Evolutionary conservation across 2,329 filamentous ascomycete genomes (phyloP), one percentile per base, ranked within the genome.

Genomic region (Claviceps humidiphila): DNA sequence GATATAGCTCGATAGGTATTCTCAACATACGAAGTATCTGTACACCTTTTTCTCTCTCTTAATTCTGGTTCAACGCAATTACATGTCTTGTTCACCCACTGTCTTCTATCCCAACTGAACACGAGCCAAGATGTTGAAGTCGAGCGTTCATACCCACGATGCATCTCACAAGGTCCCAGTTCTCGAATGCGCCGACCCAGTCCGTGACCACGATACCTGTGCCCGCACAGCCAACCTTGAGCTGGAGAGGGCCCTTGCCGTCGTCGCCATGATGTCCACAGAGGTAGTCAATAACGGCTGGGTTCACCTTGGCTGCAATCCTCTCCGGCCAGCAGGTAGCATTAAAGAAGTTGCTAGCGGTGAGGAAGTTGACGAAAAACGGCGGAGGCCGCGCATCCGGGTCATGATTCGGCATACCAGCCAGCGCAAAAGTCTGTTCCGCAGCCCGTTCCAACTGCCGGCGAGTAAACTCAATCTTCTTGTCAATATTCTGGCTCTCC

Each of bases 321-420:
- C 80, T 84, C 67, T 95, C 90, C 0, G 93, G 93, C 93, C 93
- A 98, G 68, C 89, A 95, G 52, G 80, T 82, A 1, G 84, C 75
- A 58, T 88, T 90, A 82, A 91, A 97, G 72, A 97, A 97, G 71
- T 96, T 96, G 66, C 85, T 91, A 1, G 85, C 93, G 59, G 78
- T 89, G 56, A 96, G 68, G 65, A 96, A 97, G 68, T 97, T 98
- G 67, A 97, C 72, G 61, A 86, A 95, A 59, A 96, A 77, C 1
- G 89, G 88, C 16, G 73, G 73, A 24, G 62, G 57, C 7, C 54
- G 69, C 40, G 64, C 58, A 34, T 58, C 59, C 8, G 61, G 56
- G 22, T 59, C 58, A 51, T 64, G 58, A 30, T 56, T 58, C 1
- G 59, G 44, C 59, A 59, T 62, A 46, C 61, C 72, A 49, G 71